Conservation (phyloP, 1,139 yeast genomes). For the Tardiomyces digboiensis region DNA sequence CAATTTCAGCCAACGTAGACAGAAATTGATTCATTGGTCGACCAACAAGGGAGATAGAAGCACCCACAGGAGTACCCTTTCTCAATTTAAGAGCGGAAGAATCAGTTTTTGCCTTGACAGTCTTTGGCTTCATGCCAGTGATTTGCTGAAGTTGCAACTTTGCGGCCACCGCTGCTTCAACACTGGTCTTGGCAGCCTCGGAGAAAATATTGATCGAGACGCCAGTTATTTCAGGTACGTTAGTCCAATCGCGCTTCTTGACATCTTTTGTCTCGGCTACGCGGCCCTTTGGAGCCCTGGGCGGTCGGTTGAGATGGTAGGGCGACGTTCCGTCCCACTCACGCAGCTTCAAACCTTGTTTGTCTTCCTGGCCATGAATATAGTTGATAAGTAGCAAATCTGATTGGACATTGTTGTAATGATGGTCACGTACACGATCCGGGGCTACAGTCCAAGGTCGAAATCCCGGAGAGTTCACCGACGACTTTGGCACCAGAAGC, state of each 20-base stretch:
- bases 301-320: constrained; percentile 75
- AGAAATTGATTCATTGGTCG: constrained; percentile 81
- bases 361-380: constrained; percentile 43
- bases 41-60: constrained; percentile 70
- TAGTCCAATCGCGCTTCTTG: constrained; percentile 51
- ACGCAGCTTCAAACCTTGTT: constrained; percentile 61
- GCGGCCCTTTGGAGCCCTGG: constrained; percentile 33
- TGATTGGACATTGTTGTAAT: constrained; percentile 57
- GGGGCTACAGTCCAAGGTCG: constrained; percentile 63
- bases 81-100: constrained; percentile 85
- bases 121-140: constrained; percentile 78
- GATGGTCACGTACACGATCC: constrained; percentile 77
- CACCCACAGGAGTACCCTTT: constrained; percentile 88
- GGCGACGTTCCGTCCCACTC: constrained; percentile 89
- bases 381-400: constrained; percentile 75
- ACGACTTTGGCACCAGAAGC: constrained; percentile 48
- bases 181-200: constrained; percentile 61
- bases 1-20: constrained; percentile 81
- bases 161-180: constrained; percentile 70
- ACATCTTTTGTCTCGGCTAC: constrained; percentile 65
- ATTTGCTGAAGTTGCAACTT: constrained; percentile 82
- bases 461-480: constrained; percentile 49
- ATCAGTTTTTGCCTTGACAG: constrained; percentile 66
- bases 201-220: constrained; percentile 71
- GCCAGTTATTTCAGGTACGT: constrained; percentile 61